These are phyloP conservation scores for Corylus heterophylla DNA, from an alignment of 306 rosid genomes.

Conservation along the genomic window DNA sequence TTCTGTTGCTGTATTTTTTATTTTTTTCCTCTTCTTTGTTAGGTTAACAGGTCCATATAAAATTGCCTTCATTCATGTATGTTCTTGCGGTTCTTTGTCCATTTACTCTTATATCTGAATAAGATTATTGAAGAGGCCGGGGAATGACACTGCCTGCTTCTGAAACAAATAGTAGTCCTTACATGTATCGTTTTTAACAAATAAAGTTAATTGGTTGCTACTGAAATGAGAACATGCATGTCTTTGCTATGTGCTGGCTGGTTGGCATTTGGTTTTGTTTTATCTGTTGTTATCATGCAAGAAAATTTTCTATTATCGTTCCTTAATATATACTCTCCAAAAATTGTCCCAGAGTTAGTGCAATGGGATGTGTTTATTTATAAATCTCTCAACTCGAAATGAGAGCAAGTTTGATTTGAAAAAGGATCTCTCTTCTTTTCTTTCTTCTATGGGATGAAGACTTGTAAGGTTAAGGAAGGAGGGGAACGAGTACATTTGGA, in stretches of 20 bases:
- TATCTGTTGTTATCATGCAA: neutral
- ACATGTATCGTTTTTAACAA: neutral
- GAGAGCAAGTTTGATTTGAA: no score
- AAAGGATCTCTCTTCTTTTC: no score
- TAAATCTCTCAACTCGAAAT: no score
- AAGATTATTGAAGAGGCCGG: neutral
- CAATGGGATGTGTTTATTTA: no score
- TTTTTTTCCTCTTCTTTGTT: neutral
- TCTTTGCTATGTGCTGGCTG: neutral
- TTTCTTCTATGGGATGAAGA: no score
- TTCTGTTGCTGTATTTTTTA: neutral
- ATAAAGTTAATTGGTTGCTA: neutral
- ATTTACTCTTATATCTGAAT: slow-evolving; percentile 2
- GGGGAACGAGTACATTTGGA: no score
- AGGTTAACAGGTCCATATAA: slow-evolving; percentile 25
- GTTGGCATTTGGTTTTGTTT: neutral
- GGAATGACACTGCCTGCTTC: neutral
- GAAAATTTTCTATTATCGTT: neutral
- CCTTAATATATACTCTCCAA: neutral
- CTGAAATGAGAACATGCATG: neutral
- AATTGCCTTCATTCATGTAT: slow-evolving; percentile 10
- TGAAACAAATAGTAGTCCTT: slow-evolving; percentile 9
- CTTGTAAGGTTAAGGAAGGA: no score
- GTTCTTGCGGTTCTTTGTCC: neutral
- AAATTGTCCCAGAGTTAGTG: neutral